These are phyloP conservation scores for Debaryomyces sp. DNA, from an alignment of 1,139 yeast genomes.

Conservation along the genomic window DNA sequence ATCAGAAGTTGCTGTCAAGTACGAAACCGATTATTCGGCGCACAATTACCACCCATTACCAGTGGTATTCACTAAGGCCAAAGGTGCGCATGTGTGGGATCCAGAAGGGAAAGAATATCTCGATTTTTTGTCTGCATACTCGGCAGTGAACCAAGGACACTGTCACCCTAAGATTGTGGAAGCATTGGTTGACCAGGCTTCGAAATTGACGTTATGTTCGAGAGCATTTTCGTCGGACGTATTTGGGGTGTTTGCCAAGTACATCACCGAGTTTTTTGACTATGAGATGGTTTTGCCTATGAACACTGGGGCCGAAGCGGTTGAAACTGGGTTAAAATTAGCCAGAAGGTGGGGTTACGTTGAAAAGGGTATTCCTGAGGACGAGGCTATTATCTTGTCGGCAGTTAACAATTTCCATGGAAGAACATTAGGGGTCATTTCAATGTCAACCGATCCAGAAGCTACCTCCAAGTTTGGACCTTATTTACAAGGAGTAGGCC, in stretches of 20 bases:
- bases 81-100: slow-evolving; percentile 96
- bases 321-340: slow-evolving; percentile 89
- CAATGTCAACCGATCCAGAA: slow-evolving; percentile 95
- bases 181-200: slow-evolving; percentile 89
- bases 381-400: slow-evolving; percentile 84
- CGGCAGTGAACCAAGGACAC: slow-evolving; percentile 98
- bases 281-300: slow-evolving; percentile 95
- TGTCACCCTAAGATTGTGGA: slow-evolving; percentile 91
- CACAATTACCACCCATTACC: slow-evolving; percentile 98
- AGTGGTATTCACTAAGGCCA: slow-evolving; percentile 84
- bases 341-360: slow-evolving; percentile 98
- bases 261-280: slow-evolving; percentile 82
- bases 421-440: slow-evolving; percentile 91
- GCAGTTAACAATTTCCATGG: slow-evolving; percentile 95
- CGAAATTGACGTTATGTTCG: slow-evolving; percentile 79
- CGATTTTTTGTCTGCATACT: slow-evolving; percentile 90
- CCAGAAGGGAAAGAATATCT: slow-evolving; percentile 91
- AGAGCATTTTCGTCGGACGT: slow-evolving; percentile 92
- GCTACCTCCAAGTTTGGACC: slow-evolving; percentile 93
- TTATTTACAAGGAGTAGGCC: slow-evolving; percentile 81
- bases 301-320: slow-evolving; percentile 99
- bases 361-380: slow-evolving; percentile 79
- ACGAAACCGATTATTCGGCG: slow-evolving; percentile 84
- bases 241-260: slow-evolving; percentile 86
- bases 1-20: slow-evolving; percentile 64